Conservation (phyloP, 352 stramenopile species). For the Aphanomyces euteiches region DNA sequence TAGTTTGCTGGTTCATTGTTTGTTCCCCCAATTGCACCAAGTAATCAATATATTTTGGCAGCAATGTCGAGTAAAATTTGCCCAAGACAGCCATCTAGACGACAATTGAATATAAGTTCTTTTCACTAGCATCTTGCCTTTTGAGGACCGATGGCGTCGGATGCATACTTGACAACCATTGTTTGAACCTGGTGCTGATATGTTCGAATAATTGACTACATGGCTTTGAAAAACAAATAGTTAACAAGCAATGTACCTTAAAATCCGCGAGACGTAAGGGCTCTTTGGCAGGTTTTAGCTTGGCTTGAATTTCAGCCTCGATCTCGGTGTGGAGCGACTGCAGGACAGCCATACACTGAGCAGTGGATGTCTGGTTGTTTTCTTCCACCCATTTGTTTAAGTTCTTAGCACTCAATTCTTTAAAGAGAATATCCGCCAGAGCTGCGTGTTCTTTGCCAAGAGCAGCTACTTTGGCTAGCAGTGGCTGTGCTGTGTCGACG, state of each 20-base stretch:
- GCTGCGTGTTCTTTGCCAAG: slow-evolving; percentile 5
- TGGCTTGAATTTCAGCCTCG: not conserved
- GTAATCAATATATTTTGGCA: slow-evolving; percentile 26
- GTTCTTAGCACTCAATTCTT: slow-evolving; percentile 5
- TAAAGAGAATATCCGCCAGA: not conserved
- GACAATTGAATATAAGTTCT: not conserved
- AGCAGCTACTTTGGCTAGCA: slow-evolving; percentile 8
- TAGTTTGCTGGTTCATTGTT: slow-evolving; percentile 11
- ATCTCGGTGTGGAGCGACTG: slow-evolving; percentile 23
- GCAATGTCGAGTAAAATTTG: slow-evolving; percentile 20
- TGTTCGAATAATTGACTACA: slow-evolving; percentile 7
- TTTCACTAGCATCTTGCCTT: slow-evolving; percentile 13
- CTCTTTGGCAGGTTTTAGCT: slow-evolving; percentile 2
- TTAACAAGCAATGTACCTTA: slow-evolving; percentile 1
- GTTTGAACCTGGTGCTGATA: slow-evolving; percentile 21
- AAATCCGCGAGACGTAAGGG: slow-evolving; percentile 3
- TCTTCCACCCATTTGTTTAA: slow-evolving; percentile 10
- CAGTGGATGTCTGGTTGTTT: slow-evolving; percentile 5
- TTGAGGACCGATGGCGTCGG: slow-evolving; percentile 19
- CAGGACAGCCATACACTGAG: slow-evolving; percentile 10
- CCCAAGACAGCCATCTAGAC: slow-evolving; percentile 17
- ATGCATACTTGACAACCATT: slow-evolving; percentile 27
- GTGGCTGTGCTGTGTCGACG: not conserved
- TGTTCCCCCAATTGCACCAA: slow-evolving; percentile 19
- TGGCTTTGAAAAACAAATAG: not conserved